A percentile compares a stretch with the other conserved stretches of the same genome.
phyloP scores from a whole-genome alignment of 371 early-diverging fungal species.

The Globomyces sp. region DNA sequence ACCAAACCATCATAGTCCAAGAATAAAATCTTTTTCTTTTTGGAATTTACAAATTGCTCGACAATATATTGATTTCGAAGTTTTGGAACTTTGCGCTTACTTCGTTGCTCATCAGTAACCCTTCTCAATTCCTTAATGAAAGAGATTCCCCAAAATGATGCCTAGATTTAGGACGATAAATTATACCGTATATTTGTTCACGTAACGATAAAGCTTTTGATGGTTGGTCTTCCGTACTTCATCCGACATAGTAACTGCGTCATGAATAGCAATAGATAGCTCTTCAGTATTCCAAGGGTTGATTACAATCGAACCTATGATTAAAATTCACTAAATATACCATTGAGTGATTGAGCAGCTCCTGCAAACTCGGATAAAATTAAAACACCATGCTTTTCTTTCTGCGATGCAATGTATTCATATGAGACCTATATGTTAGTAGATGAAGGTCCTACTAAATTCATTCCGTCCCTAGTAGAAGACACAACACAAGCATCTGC shows the following conservation, averaged over 20 bases:
- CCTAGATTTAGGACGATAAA: too few relatives aligned
- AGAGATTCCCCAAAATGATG: slow-evolving; percentile 96
- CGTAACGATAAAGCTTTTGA: slow-evolving; percentile 89
- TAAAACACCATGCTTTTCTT: slow-evolving; percentile 90
- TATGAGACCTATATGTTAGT: slow-evolving; percentile 44
- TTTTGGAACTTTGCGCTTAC: slow-evolving; percentile 60
- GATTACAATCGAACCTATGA: slow-evolving; percentile 79
- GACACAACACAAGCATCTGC: slow-evolving; percentile 97
- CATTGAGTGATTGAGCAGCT: slow-evolving; percentile 96
- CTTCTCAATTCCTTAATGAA: slow-evolving; percentile 87
- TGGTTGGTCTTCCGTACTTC: slow-evolving; percentile 80
- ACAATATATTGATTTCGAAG: slow-evolving; percentile 36
- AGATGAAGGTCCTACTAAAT: slow-evolving; percentile 76
- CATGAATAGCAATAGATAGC: slow-evolving; percentile 84
- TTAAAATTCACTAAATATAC: slow-evolving; percentile 33
- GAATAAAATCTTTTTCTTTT: slow-evolving; percentile 63
- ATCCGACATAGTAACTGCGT: slow-evolving; percentile 90
- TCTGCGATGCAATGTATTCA: slow-evolving; percentile 97
- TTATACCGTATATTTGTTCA: slow-evolving; percentile 89
- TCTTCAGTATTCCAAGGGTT: slow-evolving; percentile 99
- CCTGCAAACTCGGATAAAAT: slow-evolving; percentile 99
- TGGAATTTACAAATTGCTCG: slow-evolving; percentile 29
- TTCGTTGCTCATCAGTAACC: slow-evolving; percentile 69
- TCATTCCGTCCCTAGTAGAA: slow-evolving; percentile 99
- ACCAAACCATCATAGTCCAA: slow-evolving; percentile 82